Conservation (phyloP, 2,329 filamentous ascomycete species). For the Alternaria solani region DNA sequence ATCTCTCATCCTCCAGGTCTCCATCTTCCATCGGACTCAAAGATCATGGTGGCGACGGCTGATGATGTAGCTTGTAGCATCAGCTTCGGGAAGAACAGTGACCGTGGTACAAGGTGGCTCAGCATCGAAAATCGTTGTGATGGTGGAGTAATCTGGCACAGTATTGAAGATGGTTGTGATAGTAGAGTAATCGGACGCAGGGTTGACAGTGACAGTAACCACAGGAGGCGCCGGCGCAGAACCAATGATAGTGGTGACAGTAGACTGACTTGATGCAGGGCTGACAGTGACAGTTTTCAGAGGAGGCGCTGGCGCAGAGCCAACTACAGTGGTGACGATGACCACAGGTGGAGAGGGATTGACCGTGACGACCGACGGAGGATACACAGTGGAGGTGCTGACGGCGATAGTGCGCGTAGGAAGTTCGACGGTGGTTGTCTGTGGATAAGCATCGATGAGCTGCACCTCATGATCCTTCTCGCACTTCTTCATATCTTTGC, state of each 20-base stretch:
- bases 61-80: not conserved
- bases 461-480: not conserved
- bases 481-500: conserved; percentile 9
- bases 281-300: not conserved
- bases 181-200: not conserved
- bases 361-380: not conserved
- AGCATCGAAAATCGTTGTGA: not conserved
- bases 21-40: not conserved
- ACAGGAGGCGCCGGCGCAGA: not conserved
- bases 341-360: not conserved
- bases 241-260: not conserved
- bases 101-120: not conserved
- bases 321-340: not conserved
- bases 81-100: not conserved
- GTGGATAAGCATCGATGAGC: conserved; percentile 13
- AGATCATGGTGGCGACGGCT: not conserved
- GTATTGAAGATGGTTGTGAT: not conserved
- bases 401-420: not conserved
- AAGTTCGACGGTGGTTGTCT: not conserved
- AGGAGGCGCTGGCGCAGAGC: not conserved
- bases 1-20: not conserved
- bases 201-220: not conserved
- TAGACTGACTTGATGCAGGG: not conserved
- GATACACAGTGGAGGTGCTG: not conserved
- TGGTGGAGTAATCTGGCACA: not conserved